Evolutionary conservation across 192 early-diverging fungal species (phyloP), one percentile per base, ranked within the genome.

Genomic region (Backusella liffmaniae): DNA sequence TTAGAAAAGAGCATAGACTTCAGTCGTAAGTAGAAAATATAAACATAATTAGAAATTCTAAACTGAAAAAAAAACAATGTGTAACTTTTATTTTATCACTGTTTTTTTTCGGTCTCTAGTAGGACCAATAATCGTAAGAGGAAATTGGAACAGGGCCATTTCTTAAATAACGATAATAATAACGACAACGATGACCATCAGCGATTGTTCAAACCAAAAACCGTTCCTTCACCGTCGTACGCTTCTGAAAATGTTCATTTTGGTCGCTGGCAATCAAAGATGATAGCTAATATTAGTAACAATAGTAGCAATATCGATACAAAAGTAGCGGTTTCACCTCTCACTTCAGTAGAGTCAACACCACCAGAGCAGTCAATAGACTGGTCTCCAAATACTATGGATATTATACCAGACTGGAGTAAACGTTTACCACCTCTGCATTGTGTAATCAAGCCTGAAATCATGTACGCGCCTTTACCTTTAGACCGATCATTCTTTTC

Each of bases 1-100:
- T 97, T 73, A 84, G 94, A 41, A 97, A 96, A 76, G 95, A 97
- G 23, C 37, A 46, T 46, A n/a, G 41, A 44, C n/a, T 29, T 36
- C 29, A 32, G n/a, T 35, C 46, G 30, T 72, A 53, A 32, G 44
- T 44, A 21, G 9, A 26, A 51, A 51, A 13, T 36, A 72, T 34
- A 56, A 21, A 53, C 32, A 21, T 56, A 53, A 9, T 51, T 21
- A 71, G 70, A 59, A 59, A 72, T 35, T 21, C 42, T 49, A 9
- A 72, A 34, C 44, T 34, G n/a, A 72, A 35, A 36, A 41, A 46
- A 66, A 36, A 67, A 30, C 18, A 36, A 26, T 23, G 34, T 67
- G 35, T 67, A 67, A 67, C 29, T 67, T 35, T 13, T 35, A 18
- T 26, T 21, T 46, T 13, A 6, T 37, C 23, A 5, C 18, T 51